Base-by-base conservation (phyloP, 2,329 filamentous ascomycete genomes). In the Penicillium aurantiogriseum region DNA sequence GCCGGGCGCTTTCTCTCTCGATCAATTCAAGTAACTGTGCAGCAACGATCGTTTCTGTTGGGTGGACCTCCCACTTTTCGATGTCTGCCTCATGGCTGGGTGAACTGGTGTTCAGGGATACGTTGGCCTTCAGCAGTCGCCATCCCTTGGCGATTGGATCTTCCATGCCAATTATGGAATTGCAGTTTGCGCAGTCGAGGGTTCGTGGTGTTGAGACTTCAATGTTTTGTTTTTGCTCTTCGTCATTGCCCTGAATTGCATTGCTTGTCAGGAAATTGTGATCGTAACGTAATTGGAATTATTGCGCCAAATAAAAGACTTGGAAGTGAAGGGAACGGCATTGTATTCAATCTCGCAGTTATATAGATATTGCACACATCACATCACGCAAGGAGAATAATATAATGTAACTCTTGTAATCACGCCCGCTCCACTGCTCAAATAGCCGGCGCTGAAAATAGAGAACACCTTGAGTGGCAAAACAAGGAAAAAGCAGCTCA, bases 11-110 rank as follows among this genome's bases (percentile, higher is more conserved):
- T 62, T 80, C 78, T 56, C 79, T 80, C 25, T 86, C 83, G 40
- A 85, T 80, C 5, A 83, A 71, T 51, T 80, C 79, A 29, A 87
- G 74, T 4, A 88, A 72, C 54, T 83, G 81, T 6, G 82, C 81
- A n/a, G 81, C 78, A 29, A 86, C 67, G 17, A 80, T 70, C 5
- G 69, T 67, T 50, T 79, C 76, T 2, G 67, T 59, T 1, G 74
- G 60, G 56, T 73, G 67, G 13, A 51, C 65, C 58, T 77, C 65
- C 69, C 71, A 73, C 13, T 44, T 50, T 4, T 54, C 11, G 6
- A 52, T 27, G 15, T 75, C 76, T 74, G 74, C 42, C 68, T 68
- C 40, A 31, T 29, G 29, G 56, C 58, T 21, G 54, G 42, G 9
- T n/a, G 48, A 27, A 13, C 67, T 35, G 42, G 54, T 62, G 13